A percentile compares a stretch with the other conserved stretches of the same genome.
Evolutionary conservation across 345 rosid genomes (phyloP).

Genomic region (Gynandropsis gynandra): DNA sequence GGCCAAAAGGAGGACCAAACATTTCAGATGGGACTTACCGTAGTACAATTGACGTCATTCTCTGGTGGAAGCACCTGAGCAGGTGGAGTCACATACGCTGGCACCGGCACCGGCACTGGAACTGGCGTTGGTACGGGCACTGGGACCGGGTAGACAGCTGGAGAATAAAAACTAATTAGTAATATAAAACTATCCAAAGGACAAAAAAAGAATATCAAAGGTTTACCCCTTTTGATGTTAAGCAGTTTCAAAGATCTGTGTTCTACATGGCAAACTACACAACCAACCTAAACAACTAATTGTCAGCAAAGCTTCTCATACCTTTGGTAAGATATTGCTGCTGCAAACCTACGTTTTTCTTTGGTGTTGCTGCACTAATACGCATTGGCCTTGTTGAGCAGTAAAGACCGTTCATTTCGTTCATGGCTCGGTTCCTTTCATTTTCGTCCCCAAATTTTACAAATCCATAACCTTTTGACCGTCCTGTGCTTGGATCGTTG

Average conservation of each 20-base stretch:
- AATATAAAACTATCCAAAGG: conserved; percentile 2
- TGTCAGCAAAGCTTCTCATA: conserved; percentile 21
- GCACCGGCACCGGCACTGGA: conserved; percentile 49
- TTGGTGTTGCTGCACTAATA: conserved; percentile 86
- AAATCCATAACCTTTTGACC: conserved; percentile 95
- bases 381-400: conserved; percentile 96
- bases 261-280: too few species aligned
- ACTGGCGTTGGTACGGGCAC: conserved; percentile 38
- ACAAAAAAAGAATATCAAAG: background rate
- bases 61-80: conserved; percentile 58
- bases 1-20: conserved; percentile 2
- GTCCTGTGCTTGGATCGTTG: conserved; percentile 92
- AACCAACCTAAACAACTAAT: background rate
- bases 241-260: too few species aligned
- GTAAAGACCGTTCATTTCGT: conserved; percentile 87
- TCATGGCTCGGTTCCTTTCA: conserved; percentile 90
- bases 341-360: conserved; percentile 55
- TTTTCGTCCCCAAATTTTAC: conserved; percentile 85
- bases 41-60: conserved; percentile 67
- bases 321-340: conserved; percentile 69
- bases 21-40: conserved; percentile 43
- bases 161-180: conserved; percentile 11
- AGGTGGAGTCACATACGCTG: conserved; percentile 58
- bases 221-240: too few species aligned
- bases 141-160: conserved; percentile 26